Conservation (phyloP, 441 rosid genomes). For the Cnidoscolus chayamansa region DNA sequence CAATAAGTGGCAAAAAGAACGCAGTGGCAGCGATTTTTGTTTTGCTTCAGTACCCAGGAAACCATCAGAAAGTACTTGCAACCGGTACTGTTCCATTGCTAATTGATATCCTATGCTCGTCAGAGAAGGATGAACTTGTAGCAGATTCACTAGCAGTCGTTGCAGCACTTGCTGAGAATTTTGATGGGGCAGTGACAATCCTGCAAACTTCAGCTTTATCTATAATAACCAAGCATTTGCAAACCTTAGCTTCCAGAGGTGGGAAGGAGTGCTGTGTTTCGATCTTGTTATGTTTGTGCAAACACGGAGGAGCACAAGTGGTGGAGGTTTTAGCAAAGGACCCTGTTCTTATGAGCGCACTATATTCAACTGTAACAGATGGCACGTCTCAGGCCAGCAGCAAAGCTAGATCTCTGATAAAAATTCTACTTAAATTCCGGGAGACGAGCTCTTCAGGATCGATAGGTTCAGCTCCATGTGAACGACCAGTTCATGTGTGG, state of each 20-base stretch:
- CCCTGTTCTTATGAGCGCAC: conserved; percentile 40
- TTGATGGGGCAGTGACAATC: conserved; percentile 47
- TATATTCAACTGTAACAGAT: conserved; percentile 47
- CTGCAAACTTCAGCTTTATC: conserved; percentile 41
- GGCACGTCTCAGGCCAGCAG: conserved; percentile 51
- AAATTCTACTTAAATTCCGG: conserved; percentile 51
- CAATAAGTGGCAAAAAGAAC: conserved; percentile 55
- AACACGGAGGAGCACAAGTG: conserved; percentile 45
- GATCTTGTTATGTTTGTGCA: conserved; percentile 45
- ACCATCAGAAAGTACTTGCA: conserved; percentile 45
- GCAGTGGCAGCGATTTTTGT: conserved; percentile 58
- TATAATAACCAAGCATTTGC: conserved; percentile 31
- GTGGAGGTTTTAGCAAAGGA: conserved; percentile 39
- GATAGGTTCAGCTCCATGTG: conserved; percentile 30
- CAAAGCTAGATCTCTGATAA: conserved; percentile 52
- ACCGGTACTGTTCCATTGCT: conserved; percentile 53
- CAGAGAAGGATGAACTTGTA: conserved; percentile 43
- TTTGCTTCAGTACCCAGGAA: conserved; percentile 40
- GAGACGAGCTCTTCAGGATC: conserved; percentile 37
- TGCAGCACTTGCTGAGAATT: conserved; percentile 44
- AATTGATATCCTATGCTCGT: conserved; percentile 35
- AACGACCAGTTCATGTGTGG: conserved; percentile 30
- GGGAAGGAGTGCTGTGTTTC: conserved; percentile 59
- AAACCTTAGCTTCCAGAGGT: conserved; percentile 31
- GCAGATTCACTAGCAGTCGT: conserved; percentile 61